These are phyloP conservation scores for Barnettozyma botsteinii DNA, from an alignment of 805 yeast species.

Conservation along the genomic window DNA sequence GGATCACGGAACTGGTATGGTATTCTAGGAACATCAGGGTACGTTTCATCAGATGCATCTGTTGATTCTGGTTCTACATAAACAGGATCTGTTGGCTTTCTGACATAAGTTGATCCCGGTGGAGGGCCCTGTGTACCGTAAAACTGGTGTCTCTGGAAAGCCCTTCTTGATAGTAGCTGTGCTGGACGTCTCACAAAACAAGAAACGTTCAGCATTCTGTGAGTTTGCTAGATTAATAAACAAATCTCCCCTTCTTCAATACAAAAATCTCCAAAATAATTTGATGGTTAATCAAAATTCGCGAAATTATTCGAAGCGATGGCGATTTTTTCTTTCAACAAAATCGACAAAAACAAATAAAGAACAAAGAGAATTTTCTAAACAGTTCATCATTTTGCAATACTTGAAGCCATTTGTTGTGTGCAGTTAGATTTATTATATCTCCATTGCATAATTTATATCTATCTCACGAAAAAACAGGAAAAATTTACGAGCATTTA, in stretches of 20 bases:
- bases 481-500: neutral
- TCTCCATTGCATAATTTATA: no score
- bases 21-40: conserved; percentile 51
- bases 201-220: neutral
- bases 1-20: conserved; percentile 67
- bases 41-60: conserved; percentile 22
- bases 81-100: neutral
- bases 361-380: no score
- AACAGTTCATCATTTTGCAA: no score
- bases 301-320: no score
- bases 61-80: conserved; percentile 4
- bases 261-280: no score
- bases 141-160: neutral
- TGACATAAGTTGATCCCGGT: neutral
- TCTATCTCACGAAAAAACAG: no score
- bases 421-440: no score
- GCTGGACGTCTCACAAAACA: neutral
- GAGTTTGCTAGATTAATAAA: neutral
- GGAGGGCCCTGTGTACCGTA: neutral
- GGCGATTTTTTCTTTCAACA: no score
- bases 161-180: neutral
- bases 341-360: no score
- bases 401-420: no score
- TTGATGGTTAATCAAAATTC: no score
- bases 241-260: neutral